A percentile compares a stretch with the other conserved stretches of the same genome.
These are phyloP conservation scores for Allantophomopsis cytisporea DNA, from an alignment of 2,329 filamentous ascomycete species.

Conservation along the genomic window DNA sequence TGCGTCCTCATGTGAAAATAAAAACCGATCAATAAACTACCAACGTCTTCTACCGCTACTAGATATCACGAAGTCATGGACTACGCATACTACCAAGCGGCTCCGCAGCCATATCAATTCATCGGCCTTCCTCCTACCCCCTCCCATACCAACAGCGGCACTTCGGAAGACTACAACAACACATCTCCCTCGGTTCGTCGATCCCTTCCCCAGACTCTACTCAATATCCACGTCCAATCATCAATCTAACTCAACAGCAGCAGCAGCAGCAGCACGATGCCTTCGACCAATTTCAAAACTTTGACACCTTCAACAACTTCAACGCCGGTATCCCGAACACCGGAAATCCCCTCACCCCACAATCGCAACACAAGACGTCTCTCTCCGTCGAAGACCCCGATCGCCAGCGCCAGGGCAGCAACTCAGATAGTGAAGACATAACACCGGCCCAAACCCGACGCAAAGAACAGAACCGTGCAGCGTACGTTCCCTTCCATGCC, in stretches of 20 bases:
- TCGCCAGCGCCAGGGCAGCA: constrained; percentile 20
- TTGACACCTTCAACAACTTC: constrained; percentile 14
- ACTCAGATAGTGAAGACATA: constrained; percentile 30
- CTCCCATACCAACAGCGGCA: constrained; percentile 20
- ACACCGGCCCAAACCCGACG: constrained; percentile 43
- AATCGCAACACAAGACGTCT: constrained; percentile 14
- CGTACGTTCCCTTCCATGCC: constrained; percentile 34
- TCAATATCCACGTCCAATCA: constrained; percentile 13
- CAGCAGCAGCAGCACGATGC: constrained; percentile 1
- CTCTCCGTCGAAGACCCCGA: constrained; percentile 2
- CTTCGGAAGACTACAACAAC: constrained; percentile 29
- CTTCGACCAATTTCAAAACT: constrained; percentile 15
- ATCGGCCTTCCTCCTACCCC: constrained; percentile 26
- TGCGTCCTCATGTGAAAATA: too few species aligned
- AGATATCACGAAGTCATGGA: constrained; percentile 28
- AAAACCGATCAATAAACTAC: too few species aligned
- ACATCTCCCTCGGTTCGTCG: constrained; percentile 22
- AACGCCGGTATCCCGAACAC: constrained; percentile 8
- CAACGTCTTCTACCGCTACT: not conserved
- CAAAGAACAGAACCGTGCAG: constrained; percentile 61
- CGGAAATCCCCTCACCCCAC: constrained; percentile 8
- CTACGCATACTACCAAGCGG: constrained; percentile 35
- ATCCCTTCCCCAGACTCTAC: constrained; percentile 4
- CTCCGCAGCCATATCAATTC: constrained; percentile 30
- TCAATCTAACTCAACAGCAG: not conserved